Conservation (phyloP, 139 green algal species). For the Chlorella sp. region DNA sequence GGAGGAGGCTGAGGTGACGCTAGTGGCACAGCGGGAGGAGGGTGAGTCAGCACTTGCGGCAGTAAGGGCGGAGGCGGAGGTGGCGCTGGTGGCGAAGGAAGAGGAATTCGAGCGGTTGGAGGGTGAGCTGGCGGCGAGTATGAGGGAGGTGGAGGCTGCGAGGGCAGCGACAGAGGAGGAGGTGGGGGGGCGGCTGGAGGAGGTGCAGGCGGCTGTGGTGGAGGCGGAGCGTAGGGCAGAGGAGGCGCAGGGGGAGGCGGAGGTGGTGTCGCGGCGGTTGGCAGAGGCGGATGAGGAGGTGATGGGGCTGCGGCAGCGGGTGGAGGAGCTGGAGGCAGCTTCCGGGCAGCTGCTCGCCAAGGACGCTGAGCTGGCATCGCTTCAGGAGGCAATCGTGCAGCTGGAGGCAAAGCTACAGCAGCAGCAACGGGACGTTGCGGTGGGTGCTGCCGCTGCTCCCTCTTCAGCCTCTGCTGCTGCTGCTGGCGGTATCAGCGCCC, state of each 20-base stretch:
- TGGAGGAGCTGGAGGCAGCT: constrained; percentile 1
- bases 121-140: not conserved
- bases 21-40: no score
- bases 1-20: no score
- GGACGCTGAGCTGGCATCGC: not conserved
- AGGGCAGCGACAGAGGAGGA: not conserved
- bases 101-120: not conserved
- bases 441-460: no score
- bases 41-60: no score
- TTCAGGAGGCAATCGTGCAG: not conserved
- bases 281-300: not conserved
- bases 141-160: not conserved
- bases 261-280: not conserved
- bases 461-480: not conserved
- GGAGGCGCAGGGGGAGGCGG: not conserved
- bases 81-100: not conserved
- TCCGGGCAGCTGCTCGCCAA: not conserved
- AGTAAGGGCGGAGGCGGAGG: no score
- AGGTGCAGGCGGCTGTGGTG: not conserved
- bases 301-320: constrained; percentile 1
- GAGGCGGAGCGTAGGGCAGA: not conserved
- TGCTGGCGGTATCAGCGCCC: no score
- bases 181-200: not conserved
- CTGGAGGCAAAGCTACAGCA: not conserved
- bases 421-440: no score